Conservation (phyloP, 768 basidiomycete genomes). For the Lactifluus pinguis region DNA sequence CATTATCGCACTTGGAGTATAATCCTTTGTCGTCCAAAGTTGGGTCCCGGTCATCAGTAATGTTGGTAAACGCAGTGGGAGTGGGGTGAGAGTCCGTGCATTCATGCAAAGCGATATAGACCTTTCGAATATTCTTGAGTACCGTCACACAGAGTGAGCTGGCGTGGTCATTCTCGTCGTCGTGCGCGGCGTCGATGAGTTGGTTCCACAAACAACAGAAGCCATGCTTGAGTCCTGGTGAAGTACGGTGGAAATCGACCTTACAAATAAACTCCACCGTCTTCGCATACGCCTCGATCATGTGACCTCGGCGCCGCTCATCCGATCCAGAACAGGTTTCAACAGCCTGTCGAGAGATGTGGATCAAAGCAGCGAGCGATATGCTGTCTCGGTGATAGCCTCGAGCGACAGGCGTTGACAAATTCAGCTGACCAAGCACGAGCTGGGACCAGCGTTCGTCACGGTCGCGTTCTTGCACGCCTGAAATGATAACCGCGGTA, state of each 20-base stretch:
- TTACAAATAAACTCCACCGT: neutral
- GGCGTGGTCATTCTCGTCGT: neutral
- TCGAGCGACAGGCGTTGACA: neutral
- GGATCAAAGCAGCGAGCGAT: neutral
- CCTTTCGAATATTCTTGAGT: neutral
- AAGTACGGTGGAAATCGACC: neutral
- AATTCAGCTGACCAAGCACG: neutral
- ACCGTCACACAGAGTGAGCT: neutral
- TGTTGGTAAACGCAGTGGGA: neutral
- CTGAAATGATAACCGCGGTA: neutral
- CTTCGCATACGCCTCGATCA: neutral
- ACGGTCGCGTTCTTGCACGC: neutral
- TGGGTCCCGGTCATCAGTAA: neutral
- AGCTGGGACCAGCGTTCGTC: constrained; percentile 5
- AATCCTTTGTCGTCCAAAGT: neutral
- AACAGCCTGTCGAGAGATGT: neutral
- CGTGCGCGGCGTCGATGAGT: neutral
- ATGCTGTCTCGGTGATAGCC: neutral
- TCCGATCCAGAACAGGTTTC: neutral
- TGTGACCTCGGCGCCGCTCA: neutral
- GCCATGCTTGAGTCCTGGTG: neutral
- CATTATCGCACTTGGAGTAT: neutral
- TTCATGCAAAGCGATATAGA: neutral
- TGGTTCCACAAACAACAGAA: constrained; percentile 7
- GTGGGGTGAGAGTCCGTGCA: neutral